Percentiles rank a stretch among this genome's conserved stretches.
Conservation (phyloP, 345 rosid species). For the Acer negundo region DNA sequence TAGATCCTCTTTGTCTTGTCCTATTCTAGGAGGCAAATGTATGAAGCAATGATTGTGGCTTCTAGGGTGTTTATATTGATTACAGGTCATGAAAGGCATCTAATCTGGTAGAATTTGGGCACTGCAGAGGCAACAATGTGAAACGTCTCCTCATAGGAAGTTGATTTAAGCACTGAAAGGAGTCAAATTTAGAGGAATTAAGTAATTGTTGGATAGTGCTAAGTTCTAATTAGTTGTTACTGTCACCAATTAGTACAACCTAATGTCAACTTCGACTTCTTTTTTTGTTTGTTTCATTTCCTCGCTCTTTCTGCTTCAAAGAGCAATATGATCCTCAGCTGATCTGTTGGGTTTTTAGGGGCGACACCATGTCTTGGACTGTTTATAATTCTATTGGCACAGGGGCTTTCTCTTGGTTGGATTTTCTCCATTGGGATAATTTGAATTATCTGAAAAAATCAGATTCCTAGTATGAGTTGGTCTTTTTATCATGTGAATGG, state of each 20-base stretch:
- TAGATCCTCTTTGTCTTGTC: not conserved
- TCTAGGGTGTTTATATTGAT: too few relatives aligned
- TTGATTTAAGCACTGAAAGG: not conserved
- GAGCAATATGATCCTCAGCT: not conserved
- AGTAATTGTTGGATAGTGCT: not conserved
- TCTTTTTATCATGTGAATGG: not conserved
- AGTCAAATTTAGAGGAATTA: not conserved
- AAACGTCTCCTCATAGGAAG: not conserved
- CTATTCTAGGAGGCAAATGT: too few relatives aligned
- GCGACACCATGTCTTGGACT: not conserved
- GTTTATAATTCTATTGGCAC: not conserved
- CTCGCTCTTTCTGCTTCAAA: not conserved
- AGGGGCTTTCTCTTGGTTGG: not conserved
- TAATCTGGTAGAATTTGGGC: too few relatives aligned
- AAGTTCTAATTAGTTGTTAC: not conserved
- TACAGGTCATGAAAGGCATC: too few relatives aligned
- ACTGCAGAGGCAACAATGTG: not conserved
- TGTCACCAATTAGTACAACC: not conserved
- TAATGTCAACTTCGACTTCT: not conserved
- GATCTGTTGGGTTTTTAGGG: not conserved
- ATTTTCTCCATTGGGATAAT: not conserved
- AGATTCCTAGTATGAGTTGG: not conserved
- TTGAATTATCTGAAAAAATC: not conserved
- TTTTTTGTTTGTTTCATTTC: not conserved
- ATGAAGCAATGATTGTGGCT: too few relatives aligned